These are phyloP conservation scores for Epithele typhae DNA, from an alignment of 768 basidiomycete genomes.

Conservation along the genomic window DNA sequence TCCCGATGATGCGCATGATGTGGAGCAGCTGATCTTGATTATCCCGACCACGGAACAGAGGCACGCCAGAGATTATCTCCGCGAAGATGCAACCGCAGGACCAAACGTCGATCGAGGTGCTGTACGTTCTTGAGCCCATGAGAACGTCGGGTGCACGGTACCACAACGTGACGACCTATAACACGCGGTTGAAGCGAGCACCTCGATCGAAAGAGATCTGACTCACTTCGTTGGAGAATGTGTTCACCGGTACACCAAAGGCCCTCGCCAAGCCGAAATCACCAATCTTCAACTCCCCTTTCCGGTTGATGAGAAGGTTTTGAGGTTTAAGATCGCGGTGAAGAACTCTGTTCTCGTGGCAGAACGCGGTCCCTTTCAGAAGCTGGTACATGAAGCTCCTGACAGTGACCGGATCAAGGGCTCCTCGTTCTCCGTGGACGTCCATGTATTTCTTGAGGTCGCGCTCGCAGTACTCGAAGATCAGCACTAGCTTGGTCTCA, in stretches of 20 bases:
- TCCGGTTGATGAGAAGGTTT: constrained; percentile 95
- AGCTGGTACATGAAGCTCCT: constrained; percentile 98
- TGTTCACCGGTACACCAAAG: constrained; percentile 98
- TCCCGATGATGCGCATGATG: constrained; percentile 96
- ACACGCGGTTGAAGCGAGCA: neutral
- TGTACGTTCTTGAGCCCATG: constrained; percentile 94
- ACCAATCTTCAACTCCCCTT: constrained; percentile 94
- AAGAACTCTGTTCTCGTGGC: constrained; percentile 96
- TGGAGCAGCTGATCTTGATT: constrained; percentile 97
- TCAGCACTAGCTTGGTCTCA: constrained; percentile 94
- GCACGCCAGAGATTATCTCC: constrained; percentile 98
- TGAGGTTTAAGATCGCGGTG: constrained; percentile 99
- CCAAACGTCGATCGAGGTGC: constrained; percentile 98
- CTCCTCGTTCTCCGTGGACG: constrained; percentile 92
- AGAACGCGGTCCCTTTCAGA: constrained; percentile 95
- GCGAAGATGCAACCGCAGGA: constrained; percentile 99
- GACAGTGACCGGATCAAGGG: constrained; percentile 82
- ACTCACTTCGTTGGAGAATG: constrained; percentile 91
- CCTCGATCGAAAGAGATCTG: constrained; percentile 2
- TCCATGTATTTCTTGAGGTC: constrained; percentile 99
- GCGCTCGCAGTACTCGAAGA: constrained; percentile 98
- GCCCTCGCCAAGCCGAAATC: constrained; percentile 98
- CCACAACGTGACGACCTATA: constrained; percentile 96
- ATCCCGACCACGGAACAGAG: constrained; percentile 93
- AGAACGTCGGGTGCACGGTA: constrained; percentile 98